Conservation (phyloP, 2,329 filamentous ascomycete genomes). For the Zalaria sp. region DNA sequence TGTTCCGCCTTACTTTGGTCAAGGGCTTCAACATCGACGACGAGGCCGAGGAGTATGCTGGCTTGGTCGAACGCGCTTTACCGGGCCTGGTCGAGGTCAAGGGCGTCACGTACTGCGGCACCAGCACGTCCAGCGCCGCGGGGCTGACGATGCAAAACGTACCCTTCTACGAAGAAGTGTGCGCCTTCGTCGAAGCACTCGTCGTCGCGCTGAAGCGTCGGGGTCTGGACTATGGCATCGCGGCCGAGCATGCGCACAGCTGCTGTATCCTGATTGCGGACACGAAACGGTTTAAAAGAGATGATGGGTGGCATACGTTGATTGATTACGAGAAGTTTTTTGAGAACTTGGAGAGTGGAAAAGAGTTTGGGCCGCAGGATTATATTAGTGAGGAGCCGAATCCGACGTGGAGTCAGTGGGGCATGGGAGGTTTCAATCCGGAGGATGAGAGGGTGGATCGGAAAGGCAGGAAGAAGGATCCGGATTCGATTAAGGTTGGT, state of each 20-base stretch:
- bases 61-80: slow-evolving; percentile 70
- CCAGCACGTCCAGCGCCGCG: slow-evolving; percentile 66
- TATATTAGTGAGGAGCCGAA: slow-evolving; percentile 67
- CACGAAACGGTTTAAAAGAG: slow-evolving; percentile 61
- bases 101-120: slow-evolving; percentile 93
- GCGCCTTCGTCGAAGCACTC: slow-evolving; percentile 65
- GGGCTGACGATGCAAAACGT: slow-evolving; percentile 96
- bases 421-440: slow-evolving; percentile 87
- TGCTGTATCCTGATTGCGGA: slow-evolving; percentile 76
- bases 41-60: slow-evolving; percentile 79
- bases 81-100: slow-evolving; percentile 94
- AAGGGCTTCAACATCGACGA: slow-evolving; percentile 98
- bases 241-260: slow-evolving; percentile 86
- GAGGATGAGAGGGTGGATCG: slow-evolving; percentile 74
- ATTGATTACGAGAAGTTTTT: slow-evolving; percentile 91
- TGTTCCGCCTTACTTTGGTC: slow-evolving; percentile 87
- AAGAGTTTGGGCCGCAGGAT: slow-evolving; percentile 65
- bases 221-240: slow-evolving; percentile 75
- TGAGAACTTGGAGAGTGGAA: slow-evolving; percentile 56
- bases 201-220: slow-evolving; percentile 53
- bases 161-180: slow-evolving; percentile 86
- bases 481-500: background rate
- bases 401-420: slow-evolving; percentile 90
- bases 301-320: slow-evolving; percentile 75
- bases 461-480: slow-evolving; percentile 42